Evolutionary conservation across 2,329 filamentous ascomycete species (phyloP), one percentile per base, ranked within the genome.

Genomic region (Aspergillus pseudonomiae): DNA sequence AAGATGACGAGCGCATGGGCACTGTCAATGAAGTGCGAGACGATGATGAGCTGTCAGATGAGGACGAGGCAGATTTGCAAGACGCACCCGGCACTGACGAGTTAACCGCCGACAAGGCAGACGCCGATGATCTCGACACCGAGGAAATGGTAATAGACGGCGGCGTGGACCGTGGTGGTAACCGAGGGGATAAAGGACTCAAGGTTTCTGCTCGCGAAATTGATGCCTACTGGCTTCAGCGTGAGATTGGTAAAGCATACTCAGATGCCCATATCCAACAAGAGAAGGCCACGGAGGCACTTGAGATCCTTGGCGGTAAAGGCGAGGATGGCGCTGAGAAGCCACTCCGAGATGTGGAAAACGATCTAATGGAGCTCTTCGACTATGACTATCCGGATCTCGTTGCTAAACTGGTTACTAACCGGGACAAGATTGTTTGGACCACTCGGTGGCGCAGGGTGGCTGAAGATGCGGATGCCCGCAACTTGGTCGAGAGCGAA

Each of bases 291-390:
- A 88, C 90, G 68, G 86, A 92, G 69, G 94, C 93, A 0, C 84
- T 99, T 60, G 87, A 89, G 41, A 93, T 96, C 55, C 85, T 99
- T 60, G 91, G 91, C 34, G 93, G 91, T 52, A 85, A 90, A 66
- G 85, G 89, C 9, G 77, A 86, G 57, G 90, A 91, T 61, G 93
- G 91, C 19, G 90, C 94, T 64, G 93, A 96, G 73, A 94, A 92
- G 77, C 86, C 91, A 16, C 83, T 98, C 34, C 89, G 94, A 72
- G 94, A 99, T 73, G 94, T 98, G 61, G 95, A 99, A 74, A 99
- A 99, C 77, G 95, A 99, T 67, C 84, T 99, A 63, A 98, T 98
- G 91, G 95, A 97, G 72, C 86, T 99, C 0, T 98, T 99, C 71
- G 95, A 99, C 73, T 99, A 96, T 73, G 94, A 98, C 72, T 91